Conservation (phyloP, 2,329 filamentous ascomycete genomes). For the Epichloe elymi region DNA sequence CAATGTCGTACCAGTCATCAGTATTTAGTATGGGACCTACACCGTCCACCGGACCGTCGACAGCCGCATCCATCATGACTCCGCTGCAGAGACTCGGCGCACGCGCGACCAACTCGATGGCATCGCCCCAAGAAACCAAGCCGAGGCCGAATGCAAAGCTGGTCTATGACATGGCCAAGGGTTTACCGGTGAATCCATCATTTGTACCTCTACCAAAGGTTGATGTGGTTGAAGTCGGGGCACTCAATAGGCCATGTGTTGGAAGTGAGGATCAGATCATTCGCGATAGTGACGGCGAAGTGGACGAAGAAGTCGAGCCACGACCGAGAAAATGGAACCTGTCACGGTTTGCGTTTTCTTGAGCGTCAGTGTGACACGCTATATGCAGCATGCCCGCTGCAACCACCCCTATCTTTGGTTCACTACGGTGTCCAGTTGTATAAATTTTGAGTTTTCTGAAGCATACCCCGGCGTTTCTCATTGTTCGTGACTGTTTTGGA, state of each 20-base stretch:
- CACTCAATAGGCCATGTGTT: constrained; percentile 27
- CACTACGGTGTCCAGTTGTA: background rate
- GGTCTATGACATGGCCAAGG: constrained; percentile 17
- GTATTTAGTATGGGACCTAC: constrained; percentile 23
- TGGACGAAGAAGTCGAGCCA: constrained; percentile 23
- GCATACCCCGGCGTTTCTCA: constrained; percentile 7
- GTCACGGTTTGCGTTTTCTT: constrained; percentile 32
- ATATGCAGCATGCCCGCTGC: background rate
- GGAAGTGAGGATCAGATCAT: constrained; percentile 47
- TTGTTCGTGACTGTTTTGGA: background rate
- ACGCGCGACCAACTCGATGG: constrained; percentile 22
- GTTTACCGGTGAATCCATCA: constrained; percentile 35
- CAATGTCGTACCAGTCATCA: constrained; percentile 21
- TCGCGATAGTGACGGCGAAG: constrained; percentile 37
- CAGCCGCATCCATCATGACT: constrained; percentile 31
- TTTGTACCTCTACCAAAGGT: constrained; percentile 43
- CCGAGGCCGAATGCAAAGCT: constrained; percentile 13
- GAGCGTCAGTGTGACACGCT: constrained; percentile 5
- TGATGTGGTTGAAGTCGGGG: constrained; percentile 38
- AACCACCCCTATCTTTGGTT: background rate
- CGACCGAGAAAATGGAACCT: constrained; percentile 29
- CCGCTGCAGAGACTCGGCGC: constrained; percentile 41
- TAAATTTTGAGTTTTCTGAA: background rate
- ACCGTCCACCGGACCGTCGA: constrained; percentile 29
- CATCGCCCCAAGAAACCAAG: constrained; percentile 18